Evolutionary conservation across 306 rosid species (phyloP).

Genomic region (Rosa multiflora): DNA sequence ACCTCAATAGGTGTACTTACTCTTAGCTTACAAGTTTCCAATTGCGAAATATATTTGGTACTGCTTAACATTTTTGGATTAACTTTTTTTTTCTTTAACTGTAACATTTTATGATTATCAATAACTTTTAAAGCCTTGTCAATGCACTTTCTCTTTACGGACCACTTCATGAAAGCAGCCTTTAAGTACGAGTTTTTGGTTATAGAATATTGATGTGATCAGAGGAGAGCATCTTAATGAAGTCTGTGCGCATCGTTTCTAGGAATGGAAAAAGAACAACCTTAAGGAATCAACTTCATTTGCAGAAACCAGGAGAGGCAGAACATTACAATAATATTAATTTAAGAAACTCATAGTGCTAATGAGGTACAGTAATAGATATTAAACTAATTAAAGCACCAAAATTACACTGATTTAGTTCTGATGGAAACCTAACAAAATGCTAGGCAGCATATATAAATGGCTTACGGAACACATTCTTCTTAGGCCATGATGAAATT

Average conservation of each 20-base stretch:
- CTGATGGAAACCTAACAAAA: constrained; percentile 40
- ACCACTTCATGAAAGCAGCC: constrained; percentile 13
- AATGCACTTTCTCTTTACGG: constrained; percentile 12
- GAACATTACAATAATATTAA: constrained; percentile 42
- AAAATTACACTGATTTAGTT: constrained; percentile 41
- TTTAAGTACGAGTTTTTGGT: background rate
- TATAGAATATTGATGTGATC: background rate
- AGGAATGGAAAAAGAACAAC: constrained; percentile 15
- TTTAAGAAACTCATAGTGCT: constrained; percentile 43
- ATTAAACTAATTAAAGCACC: constrained; percentile 35
- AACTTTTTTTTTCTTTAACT: background rate
- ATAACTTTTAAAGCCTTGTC: background rate
- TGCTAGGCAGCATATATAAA: constrained; percentile 34
- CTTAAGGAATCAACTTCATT: constrained; percentile 42
- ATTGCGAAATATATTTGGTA: background rate
- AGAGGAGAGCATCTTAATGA: constrained; percentile 15
- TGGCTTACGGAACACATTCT: constrained; percentile 27
- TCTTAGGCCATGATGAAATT: constrained; percentile 26
- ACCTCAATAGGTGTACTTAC: no score
- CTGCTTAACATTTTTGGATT: background rate
- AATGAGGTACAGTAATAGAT: constrained; percentile 25
- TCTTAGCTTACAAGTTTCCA: background rate
- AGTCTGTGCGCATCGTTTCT: constrained; percentile 8
- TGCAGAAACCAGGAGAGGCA: constrained; percentile 40
- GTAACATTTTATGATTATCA: background rate